Conservation (phyloP, 163 green algal genomes). For the Scenedesmus sp. region DNA sequence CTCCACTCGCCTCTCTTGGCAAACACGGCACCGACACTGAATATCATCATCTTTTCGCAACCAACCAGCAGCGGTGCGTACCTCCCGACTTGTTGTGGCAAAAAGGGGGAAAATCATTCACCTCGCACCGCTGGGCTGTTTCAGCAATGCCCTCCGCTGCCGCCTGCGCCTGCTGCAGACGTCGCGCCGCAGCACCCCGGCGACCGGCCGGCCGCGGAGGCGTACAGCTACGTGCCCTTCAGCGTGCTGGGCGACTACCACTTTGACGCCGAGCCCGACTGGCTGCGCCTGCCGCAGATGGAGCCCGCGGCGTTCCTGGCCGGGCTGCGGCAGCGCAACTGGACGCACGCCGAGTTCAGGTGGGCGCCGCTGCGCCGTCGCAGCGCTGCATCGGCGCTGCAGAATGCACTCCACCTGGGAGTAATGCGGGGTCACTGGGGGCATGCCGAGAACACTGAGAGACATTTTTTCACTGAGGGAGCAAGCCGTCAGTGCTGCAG, state of each 20-base stretch:
- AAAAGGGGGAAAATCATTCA: too few relatives aligned
- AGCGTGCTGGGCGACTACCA: constrained; percentile 68
- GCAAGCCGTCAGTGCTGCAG: constrained; percentile 62
- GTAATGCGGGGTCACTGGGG: too few relatives aligned
- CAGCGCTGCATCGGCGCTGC: too few relatives aligned
- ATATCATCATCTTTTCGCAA: too few relatives aligned
- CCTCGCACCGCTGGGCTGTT: too few relatives aligned
- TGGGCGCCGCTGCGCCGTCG: background rate
- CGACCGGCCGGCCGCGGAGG: constrained; percentile 10
- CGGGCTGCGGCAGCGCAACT: constrained; percentile 90
- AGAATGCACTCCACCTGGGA: background rate
- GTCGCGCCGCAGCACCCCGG: background rate
- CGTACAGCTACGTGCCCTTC: constrained; percentile 68
- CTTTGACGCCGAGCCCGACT: constrained; percentile 79
- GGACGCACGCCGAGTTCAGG: constrained; percentile 80
- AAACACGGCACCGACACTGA: too few relatives aligned
- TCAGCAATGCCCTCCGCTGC: background rate
- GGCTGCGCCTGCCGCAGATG: constrained; percentile 78
- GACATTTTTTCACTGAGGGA: too few relatives aligned
- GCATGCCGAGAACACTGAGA: too few relatives aligned
- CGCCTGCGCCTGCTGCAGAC: background rate
- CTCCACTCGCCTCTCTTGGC: too few relatives aligned
- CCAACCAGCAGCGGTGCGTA: too few relatives aligned
- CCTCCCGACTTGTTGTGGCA: too few relatives aligned
- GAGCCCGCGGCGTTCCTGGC: constrained; percentile 58